phyloP scores from a whole-genome alignment of 2,329 filamentous ascomycete genomes.

The Cylindrodendrum hubeiense region DNA sequence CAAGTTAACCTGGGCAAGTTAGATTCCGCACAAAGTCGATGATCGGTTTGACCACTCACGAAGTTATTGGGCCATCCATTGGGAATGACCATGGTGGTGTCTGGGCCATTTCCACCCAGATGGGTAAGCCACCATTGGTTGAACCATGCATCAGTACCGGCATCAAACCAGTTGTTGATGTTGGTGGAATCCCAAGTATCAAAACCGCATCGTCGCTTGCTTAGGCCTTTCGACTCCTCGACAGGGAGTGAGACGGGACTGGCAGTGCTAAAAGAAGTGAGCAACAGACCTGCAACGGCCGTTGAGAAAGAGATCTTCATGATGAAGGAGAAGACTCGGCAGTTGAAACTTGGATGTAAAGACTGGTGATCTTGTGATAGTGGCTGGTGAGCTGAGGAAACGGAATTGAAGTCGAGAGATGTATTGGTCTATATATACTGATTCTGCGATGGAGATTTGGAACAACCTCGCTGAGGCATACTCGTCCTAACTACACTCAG shows the following conservation, averaged over 20 bases:
- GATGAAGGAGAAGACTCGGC: not conserved
- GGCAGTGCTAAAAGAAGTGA: not conserved
- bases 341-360: not conserved
- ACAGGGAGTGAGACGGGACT: not conserved
- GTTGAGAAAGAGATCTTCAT: slow-evolving; percentile 2
- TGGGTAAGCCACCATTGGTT: not conserved
- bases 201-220: slow-evolving; percentile 1
- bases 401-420: not conserved
- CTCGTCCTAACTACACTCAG: not conserved
- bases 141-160: slow-evolving; percentile 9
- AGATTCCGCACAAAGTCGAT: not conserved
- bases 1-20: slow-evolving; percentile 1
- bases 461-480: not conserved
- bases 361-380: not conserved
- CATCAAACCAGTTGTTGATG: slow-evolving; percentile 9
- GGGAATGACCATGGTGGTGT: slow-evolving; percentile 5
- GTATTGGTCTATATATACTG: not conserved
- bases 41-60: not conserved
- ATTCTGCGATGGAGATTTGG: not conserved
- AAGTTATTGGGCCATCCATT: slow-evolving; percentile 16
- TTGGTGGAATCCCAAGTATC: slow-evolving; percentile 12
- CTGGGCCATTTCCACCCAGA: slow-evolving; percentile 1
- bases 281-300: not conserved
- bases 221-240: not conserved
- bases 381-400: not conserved